phyloP scores from a whole-genome alignment of 306 rosid species.

The Biancaea sappan region DNA sequence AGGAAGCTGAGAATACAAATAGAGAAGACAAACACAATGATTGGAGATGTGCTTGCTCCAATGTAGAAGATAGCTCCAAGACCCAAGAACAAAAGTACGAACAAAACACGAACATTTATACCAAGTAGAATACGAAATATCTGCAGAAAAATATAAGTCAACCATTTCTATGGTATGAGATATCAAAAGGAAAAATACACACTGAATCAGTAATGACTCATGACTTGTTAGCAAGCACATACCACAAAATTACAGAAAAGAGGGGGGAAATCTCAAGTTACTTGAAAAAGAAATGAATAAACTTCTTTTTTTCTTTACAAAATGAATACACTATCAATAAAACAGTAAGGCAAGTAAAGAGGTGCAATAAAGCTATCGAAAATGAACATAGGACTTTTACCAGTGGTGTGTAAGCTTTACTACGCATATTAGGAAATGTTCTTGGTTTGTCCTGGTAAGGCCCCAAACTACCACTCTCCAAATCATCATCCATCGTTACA shows the following conservation, averaged over 20 bases:
- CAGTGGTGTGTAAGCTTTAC: conserved; percentile 81
- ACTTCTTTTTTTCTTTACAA: neutral
- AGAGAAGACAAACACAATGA: conserved; percentile 84
- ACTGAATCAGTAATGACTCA: neutral
- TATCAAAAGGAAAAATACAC: neutral
- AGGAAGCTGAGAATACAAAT: conserved; percentile 91
- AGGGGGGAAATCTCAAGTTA: neutral
- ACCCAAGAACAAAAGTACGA: conserved; percentile 64
- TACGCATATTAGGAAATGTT: conserved; percentile 90
- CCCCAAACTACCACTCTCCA: conserved; percentile 72
- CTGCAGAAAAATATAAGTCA: conserved; percentile 50
- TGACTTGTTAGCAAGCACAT: neutral
- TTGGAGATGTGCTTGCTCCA: conserved; percentile 90
- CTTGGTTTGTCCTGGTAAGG: conserved; percentile 77
- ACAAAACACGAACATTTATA: conserved; percentile 73
- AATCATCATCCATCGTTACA: conserved; percentile 63
- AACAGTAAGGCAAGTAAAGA: conserved; percentile 18
- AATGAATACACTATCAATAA: neutral
- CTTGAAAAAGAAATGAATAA: neutral
- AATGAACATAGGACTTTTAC: conserved; percentile 36
- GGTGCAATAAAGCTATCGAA: neutral
- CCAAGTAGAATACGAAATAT: conserved; percentile 76
- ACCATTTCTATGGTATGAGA: conserved; percentile 1
- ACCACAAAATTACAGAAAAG: neutral
- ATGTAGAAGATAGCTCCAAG: conserved; percentile 79